These are phyloP conservation scores for Aspergillus pseudonomiae DNA, from an alignment of 2,329 filamentous ascomycete genomes.

Conservation along the genomic window DNA sequence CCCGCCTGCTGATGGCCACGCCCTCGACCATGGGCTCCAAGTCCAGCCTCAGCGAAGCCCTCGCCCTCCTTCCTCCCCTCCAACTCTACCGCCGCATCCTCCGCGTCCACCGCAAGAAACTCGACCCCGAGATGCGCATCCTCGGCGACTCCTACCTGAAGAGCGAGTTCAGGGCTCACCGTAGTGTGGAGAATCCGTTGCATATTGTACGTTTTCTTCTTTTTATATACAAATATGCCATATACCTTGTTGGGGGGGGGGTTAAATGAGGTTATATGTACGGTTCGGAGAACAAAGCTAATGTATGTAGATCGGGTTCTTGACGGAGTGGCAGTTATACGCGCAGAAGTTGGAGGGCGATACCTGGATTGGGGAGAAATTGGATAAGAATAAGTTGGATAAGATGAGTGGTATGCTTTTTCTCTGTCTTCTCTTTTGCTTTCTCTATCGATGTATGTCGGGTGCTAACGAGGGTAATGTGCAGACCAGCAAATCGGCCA, in stretches of 20 bases:
- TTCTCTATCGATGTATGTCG: background rate
- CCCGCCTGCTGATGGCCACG: constrained; percentile 44
- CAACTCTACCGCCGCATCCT: constrained; percentile 86
- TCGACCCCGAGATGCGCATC: constrained; percentile 73
- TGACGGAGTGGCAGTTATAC: constrained; percentile 96
- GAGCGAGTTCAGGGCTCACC: constrained; percentile 85
- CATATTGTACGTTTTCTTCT: constrained; percentile 72
- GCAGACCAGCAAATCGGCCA: constrained; percentile 90
- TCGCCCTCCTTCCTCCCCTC: constrained; percentile 82
- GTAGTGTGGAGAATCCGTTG: constrained; percentile 81
- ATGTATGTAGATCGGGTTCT: constrained; percentile 77
- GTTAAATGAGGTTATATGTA: no score
- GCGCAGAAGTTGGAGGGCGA: constrained; percentile 90
- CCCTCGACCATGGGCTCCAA: constrained; percentile 44
- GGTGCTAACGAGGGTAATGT: constrained; percentile 5
- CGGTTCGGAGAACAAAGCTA: background rate
- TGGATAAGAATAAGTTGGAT: constrained; percentile 80
- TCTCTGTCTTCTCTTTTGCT: constrained; percentile 1
- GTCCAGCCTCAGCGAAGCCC: constrained; percentile 47
- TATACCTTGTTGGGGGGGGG: background rate
- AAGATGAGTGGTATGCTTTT: constrained; percentile 83
- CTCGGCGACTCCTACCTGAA: constrained; percentile 94
- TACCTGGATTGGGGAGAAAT: constrained; percentile 77
- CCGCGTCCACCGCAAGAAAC: constrained; percentile 78
- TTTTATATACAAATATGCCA: background rate